Base-by-base conservation (phyloP, 2,329 filamentous ascomycete genomes). In the Aspergillus pseudoviridinutans region DNA sequence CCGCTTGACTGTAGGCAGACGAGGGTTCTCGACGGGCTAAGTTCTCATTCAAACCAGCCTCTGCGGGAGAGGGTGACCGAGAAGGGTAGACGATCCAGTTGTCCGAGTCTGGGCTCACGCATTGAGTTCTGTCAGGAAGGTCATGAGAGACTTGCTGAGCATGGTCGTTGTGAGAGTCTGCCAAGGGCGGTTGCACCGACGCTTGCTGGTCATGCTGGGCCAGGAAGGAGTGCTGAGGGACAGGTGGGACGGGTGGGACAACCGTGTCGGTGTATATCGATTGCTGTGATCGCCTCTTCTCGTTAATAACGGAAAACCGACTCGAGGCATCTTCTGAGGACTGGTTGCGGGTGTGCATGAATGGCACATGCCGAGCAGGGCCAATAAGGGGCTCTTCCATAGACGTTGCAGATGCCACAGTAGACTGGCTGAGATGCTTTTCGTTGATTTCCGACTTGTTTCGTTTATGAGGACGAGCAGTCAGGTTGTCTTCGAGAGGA, bases 401-500 rank as follows among this genome's bases (percentile, higher is more conserved):
- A 3, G 76, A 78, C 10, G 69, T 59, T 20, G 71, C 69, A 3
- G 75, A 73, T 41, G 76, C 69, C 10, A 80, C 72, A 38, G 77
- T 82, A 10, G 77, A 79, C 27, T 78, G 75, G 56, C 81, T 83
- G 51, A 85, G 73, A 55, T 87, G 84, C 71, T 89, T 89, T 60
- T 89, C 84, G 9, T 79, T 78, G 2, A 81, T 78, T 17, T 84
- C 81, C 0, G 82, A 84, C 64, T 84, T 85, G 70, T 90, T 92
- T 68, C 89, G 85, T 79, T 92, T 92, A 76, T 95, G 91, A 74
- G 63, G 73, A 69, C 76, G 80, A 57, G 90, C 87, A 1, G 92
- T 97, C 57, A 96, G 78, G 67, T 93, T 87, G 63, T 90, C 86
- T 71, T 97, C 92, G 14, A 97, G 81, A 1, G 93, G 93, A 71